phyloP scores from a whole-genome alignment of 1,284 basidiomycete species.

The Puccinia sorghi region DNA sequence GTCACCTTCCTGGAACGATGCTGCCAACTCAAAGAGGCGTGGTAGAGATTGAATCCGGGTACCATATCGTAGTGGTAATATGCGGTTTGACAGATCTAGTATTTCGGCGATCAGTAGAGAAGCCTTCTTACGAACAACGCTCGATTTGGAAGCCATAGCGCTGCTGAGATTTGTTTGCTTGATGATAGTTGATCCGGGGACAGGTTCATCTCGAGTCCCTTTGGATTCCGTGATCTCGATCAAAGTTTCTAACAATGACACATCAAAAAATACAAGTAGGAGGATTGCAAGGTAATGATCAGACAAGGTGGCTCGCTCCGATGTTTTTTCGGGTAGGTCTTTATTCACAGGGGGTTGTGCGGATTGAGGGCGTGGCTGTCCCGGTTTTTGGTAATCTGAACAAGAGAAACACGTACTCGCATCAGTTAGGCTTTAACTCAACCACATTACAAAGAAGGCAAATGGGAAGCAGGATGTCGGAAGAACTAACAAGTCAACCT shows the following conservation, averaged over 20 bases:
- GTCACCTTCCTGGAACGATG: conserved; percentile 70
- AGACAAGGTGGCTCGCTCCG: conserved; percentile 71
- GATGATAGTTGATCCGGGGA: not conserved
- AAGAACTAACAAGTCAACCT: conserved; percentile 72
- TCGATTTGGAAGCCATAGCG: conserved; percentile 58
- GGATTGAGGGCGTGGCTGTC: conserved; percentile 27
- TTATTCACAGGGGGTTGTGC: conserved; percentile 32
- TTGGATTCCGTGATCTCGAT: conserved; percentile 74
- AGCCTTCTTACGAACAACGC: conserved; percentile 76
- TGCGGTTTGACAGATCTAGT: conserved; percentile 80
- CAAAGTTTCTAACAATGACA: conserved; percentile 66
- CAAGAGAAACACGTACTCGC: not conserved
- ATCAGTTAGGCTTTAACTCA: conserved; percentile 23
- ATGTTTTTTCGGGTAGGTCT: conserved; percentile 41
- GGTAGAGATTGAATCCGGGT: conserved; percentile 85
- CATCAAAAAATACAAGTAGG: conserved; percentile 68
- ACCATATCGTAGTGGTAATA: conserved; percentile 79
- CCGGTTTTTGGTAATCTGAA: conserved; percentile 50
- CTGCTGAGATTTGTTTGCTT: conserved; percentile 5
- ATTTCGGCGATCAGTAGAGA: conserved; percentile 90
- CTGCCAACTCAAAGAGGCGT: conserved; percentile 76
- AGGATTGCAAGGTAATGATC: conserved; percentile 94
- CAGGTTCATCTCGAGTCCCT: conserved; percentile 13
- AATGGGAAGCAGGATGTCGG: conserved; percentile 19
- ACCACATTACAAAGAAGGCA: not conserved